Evolutionary conservation across 108 stramenopile species (phyloP), one percentile per base, ranked within the genome.

Genomic region (Thalassiosira profunda): DNA sequence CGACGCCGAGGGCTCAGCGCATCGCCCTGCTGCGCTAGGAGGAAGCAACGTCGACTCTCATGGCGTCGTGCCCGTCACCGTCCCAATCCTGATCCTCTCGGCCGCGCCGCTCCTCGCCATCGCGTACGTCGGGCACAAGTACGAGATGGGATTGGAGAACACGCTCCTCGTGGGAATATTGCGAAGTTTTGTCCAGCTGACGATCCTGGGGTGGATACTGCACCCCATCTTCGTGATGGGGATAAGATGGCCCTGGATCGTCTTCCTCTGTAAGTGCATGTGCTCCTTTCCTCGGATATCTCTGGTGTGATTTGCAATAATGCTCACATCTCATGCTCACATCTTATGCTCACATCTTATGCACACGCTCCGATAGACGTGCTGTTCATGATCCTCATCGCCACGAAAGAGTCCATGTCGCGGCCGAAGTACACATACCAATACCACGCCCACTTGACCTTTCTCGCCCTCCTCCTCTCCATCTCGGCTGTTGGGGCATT

Each of bases 221-320:
- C 63, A 91, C 46, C 94, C 94, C 0, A 90, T 95, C 47, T 95
- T 95, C 69, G 45, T 83, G 30, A 67, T 65, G 23, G 75, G 76
- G 10, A 80, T 72, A 70, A 73, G 62, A 26, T 47, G 37, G 45
- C 58, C 77, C 0, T 79, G 47, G 70, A 30, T 79, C 15, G 77
- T 79, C 47, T 49, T 43, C 12, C 56, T 70, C 23, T 79, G 82
- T 80, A 34, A 80, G 78, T 60, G 37, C 18, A 49, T 68, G 17
- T 36, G 20, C 58, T 47, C 2, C 45, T 21, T 0, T 46, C 30
- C 47, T 42, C 29, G 20, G 4, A 7, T 11, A 58, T 21, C 18
- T 8, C 12, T 6, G 52, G 33, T 21, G 25, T 7, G 33, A 31
- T 5, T 26, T 53, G 10, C 20, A 53, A n/a, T n/a, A n/a, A n/a